Evolutionary conservation across 78 protist species (phyloP).

Genomic region (Guillardia theta): DNA sequence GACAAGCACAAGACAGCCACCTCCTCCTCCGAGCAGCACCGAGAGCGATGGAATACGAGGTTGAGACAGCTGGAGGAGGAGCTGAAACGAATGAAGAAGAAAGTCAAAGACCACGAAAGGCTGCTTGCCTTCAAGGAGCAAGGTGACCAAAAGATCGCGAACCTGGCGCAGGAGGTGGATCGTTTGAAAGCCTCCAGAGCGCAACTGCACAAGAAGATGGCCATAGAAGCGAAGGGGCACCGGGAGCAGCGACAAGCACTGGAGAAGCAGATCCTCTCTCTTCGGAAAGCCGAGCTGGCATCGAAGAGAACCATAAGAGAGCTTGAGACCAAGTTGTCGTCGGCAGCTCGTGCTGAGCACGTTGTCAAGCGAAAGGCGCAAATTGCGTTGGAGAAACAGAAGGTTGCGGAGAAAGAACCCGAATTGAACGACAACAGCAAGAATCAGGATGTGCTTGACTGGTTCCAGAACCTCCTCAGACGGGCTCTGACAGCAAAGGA

Average conservation of each 20-base stretch:
- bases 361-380: neutral
- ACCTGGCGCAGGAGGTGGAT: neutral
- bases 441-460: neutral
- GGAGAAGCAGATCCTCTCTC: conserved; percentile 7
- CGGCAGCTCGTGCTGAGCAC: neutral
- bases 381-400: neutral
- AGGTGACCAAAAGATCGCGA: neutral
- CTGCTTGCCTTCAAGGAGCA: neutral
- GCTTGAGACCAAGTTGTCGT: neutral
- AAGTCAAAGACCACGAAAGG: neutral
- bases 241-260: neutral
- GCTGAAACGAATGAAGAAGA: neutral
- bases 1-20: neutral
- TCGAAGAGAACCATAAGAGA: neutral
- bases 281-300: neutral
- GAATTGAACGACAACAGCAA: neutral
- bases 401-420: neutral
- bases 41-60: neutral
- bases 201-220: neutral
- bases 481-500: neutral
- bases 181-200: neutral
- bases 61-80: neutral
- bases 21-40: neutral
- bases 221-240: neutral
- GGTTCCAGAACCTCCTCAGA: neutral